Evolutionary conservation across 2,329 filamentous ascomycete genomes (phyloP).

Genomic region (Fusarium xylarioides): DNA sequence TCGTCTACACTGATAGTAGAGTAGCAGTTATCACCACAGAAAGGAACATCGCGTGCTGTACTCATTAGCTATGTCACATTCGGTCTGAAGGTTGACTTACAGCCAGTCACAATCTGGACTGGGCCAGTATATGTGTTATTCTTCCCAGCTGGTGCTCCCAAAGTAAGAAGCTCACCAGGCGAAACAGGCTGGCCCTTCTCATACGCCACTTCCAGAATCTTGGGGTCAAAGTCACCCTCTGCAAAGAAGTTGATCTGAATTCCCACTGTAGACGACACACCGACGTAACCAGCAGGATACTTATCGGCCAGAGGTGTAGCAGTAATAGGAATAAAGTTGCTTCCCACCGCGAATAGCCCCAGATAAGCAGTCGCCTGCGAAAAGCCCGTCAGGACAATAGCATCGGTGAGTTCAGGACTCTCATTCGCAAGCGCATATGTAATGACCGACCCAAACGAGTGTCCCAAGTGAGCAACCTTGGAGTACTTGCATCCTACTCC

Average conservation of each 20-base stretch:
- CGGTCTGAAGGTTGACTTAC: too few relatives aligned
- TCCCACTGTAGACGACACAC: constrained; percentile 54
- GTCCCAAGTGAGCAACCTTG: constrained; percentile 68
- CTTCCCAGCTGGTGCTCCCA: constrained; percentile 51
- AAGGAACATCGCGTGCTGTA: constrained; percentile 62
- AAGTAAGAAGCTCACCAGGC: constrained; percentile 66
- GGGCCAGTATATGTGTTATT: constrained; percentile 60
- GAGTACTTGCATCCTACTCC: constrained; percentile 49
- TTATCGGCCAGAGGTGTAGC: constrained; percentile 40
- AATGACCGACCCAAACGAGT: constrained; percentile 70
- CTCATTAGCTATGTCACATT: too few relatives aligned
- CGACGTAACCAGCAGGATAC: constrained; percentile 63
- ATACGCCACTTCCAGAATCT: constrained; percentile 57
- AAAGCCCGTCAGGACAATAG: constrained; percentile 69
- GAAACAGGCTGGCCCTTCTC: constrained; percentile 64
- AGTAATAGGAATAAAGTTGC: constrained; percentile 57
- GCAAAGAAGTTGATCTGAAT: constrained; percentile 63
- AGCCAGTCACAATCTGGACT: constrained; percentile 67
- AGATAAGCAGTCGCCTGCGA: constrained; percentile 58
- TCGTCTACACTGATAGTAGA: constrained; percentile 51
- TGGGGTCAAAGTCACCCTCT: constrained; percentile 64
- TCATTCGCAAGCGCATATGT: constrained; percentile 63
- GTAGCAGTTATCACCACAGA: constrained; percentile 70
- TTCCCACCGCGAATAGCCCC: constrained; percentile 53
- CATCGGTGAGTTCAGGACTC: constrained; percentile 64